Evolutionary conservation across 306 rosid genomes (phyloP).

Genomic region (Rosa lucieae): DNA sequence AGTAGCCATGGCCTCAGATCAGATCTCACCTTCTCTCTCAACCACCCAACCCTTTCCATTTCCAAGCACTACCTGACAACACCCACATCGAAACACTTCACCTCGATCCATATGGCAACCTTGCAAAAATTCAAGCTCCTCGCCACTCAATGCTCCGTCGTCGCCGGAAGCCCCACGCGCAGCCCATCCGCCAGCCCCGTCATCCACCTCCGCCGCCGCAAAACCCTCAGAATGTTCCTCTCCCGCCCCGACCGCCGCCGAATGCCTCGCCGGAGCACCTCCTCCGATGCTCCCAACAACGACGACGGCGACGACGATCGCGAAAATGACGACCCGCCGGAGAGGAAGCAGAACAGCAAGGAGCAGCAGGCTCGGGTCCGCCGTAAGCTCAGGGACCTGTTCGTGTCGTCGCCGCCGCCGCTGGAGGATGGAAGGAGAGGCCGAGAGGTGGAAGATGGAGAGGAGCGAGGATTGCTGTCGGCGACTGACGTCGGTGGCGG

Average conservation of each 20-base stretch:
- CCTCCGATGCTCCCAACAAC: too few relatives aligned
- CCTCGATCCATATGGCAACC: slow-evolving; percentile 40
- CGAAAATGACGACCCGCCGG: slow-evolving; percentile 19
- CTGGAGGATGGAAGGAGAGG: slow-evolving; percentile 38
- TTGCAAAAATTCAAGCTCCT: slow-evolving; percentile 79
- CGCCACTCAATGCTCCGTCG: slow-evolving; percentile 78
- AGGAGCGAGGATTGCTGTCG: slow-evolving; percentile 28
- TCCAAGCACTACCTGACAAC: not conserved
- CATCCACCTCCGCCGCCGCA: slow-evolving; percentile 80
- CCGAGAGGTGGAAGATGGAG: slow-evolving; percentile 25
- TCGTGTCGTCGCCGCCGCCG: slow-evolving; percentile 67
- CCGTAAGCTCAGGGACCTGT: slow-evolving; percentile 68
- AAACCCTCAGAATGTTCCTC: slow-evolving; percentile 73
- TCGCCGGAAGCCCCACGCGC: slow-evolving; percentile 63
- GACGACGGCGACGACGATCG: slow-evolving; percentile 1
- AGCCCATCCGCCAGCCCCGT: slow-evolving; percentile 81
- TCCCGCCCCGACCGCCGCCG: slow-evolving; percentile 59
- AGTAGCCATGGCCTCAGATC: slow-evolving; percentile 33
- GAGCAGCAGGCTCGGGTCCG: slow-evolving; percentile 54
- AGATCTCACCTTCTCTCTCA: slow-evolving; percentile 57
- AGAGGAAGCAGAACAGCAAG: slow-evolving; percentile 15
- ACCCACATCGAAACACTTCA: not conserved
- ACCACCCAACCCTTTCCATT: slow-evolving; percentile 12
- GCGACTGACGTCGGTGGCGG: not conserved
- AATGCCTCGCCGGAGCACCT: slow-evolving; percentile 18